Percentiles rank a stretch among this genome's conserved stretches.
phyloP scores from a whole-genome alignment of 495 filamentous ascomycete species.

The Chaetomium tenue region DNA sequence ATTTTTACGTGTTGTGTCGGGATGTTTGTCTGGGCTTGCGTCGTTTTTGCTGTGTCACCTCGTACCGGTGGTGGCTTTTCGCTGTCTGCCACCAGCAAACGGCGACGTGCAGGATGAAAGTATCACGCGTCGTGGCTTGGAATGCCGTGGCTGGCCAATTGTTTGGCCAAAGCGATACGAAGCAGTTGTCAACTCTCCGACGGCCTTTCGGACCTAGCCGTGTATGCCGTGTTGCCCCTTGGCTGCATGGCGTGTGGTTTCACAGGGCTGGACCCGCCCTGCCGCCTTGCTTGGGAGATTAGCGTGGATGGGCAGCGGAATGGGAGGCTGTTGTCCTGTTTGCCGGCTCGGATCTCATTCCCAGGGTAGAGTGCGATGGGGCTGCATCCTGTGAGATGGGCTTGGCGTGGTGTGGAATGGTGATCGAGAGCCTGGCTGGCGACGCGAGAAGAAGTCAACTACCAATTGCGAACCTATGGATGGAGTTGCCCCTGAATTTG shows the following conservation, averaged over 20 bases:
- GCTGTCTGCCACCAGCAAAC: no score
- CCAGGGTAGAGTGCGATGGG: no score
- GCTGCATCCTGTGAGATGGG: not conserved
- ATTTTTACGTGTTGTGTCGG: not conserved
- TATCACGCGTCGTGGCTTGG: not conserved
- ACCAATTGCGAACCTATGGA: no score
- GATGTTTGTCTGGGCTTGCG: not conserved
- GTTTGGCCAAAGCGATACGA: not conserved
- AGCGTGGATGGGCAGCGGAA: not conserved
- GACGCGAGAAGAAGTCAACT: not conserved
- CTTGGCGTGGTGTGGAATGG: not conserved
- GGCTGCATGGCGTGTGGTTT: slow-evolving; percentile 9
- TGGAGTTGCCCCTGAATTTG: not conserved
- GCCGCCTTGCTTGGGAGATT: not conserved
- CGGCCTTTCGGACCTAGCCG: slow-evolving; percentile 8
- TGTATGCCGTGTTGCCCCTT: not conserved
- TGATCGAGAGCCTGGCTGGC: not conserved
- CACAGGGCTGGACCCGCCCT: not conserved
- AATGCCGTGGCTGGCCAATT: not conserved
- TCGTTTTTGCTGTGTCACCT: not conserved
- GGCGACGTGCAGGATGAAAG: not conserved
- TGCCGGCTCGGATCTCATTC: not conserved
- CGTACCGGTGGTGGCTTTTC: slow-evolving; percentile 3
- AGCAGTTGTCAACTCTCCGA: no score
- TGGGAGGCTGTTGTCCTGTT: not conserved